Evolutionary conservation across 192 early-diverging fungal species (phyloP).

Genomic region (Backusella morwellensis): DNA sequence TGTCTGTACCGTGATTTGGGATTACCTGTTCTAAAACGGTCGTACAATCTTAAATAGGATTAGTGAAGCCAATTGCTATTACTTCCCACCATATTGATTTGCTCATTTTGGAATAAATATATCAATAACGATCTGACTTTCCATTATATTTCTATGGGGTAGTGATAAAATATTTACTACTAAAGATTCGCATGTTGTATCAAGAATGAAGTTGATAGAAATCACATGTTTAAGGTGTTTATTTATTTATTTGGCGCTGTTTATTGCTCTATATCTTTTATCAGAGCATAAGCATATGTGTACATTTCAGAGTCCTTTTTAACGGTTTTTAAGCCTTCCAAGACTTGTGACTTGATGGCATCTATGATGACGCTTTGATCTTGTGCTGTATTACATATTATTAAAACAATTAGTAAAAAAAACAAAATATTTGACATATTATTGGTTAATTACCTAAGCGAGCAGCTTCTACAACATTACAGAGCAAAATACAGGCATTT

Average conservation of each 20-base stretch:
- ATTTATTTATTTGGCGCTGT: not conserved
- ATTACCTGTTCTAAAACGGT: too few species aligned
- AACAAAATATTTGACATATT: too few species aligned
- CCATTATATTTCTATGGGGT: too few species aligned
- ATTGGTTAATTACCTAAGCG: constrained; percentile 12
- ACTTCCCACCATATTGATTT: too few species aligned
- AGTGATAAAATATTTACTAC: too few species aligned
- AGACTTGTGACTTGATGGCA: not conserved
- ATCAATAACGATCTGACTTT: too few species aligned
- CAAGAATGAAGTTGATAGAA: not conserved
- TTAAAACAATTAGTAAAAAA: not conserved
- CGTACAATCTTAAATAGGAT: too few species aligned
- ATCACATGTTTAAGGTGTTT: not conserved
- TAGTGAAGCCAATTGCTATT: too few species aligned
- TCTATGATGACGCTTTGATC: not conserved
- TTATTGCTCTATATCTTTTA: constrained; percentile 1
- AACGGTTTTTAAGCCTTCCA: not conserved
- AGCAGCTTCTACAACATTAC: constrained; percentile 35
- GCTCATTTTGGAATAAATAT: too few species aligned
- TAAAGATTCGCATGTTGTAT: not conserved
- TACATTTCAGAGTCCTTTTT: not conserved
- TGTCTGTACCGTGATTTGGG: too few species aligned
- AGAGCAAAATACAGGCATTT: constrained; percentile 49
- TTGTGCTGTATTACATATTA: not conserved
- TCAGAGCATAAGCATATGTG: not conserved